These are phyloP conservation scores for Crithidia acanthocephali DNA, from an alignment of 208 protist species.

Conservation along the genomic window DNA sequence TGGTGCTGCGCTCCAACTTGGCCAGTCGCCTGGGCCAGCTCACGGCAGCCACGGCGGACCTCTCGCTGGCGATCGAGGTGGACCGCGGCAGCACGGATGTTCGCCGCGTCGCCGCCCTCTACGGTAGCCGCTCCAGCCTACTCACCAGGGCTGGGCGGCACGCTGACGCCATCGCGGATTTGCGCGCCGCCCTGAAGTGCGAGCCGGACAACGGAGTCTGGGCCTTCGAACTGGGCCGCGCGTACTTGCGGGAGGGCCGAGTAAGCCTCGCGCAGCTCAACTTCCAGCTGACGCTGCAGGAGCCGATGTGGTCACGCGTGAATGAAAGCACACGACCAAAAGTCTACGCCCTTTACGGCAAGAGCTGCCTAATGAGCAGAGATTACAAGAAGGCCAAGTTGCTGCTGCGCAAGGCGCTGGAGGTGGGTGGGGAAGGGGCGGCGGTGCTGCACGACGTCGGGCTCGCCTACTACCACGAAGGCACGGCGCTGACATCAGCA, in stretches of 20 bases:
- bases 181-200: constrained; percentile 62
- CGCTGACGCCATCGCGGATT: constrained; percentile 70
- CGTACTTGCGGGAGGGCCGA: constrained; percentile 46
- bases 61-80: constrained; percentile 78
- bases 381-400: constrained; percentile 48
- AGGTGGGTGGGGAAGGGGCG: constrained; percentile 63
- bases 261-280: constrained; percentile 49
- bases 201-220: constrained; percentile 87
- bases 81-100: constrained; percentile 55
- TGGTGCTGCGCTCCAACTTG: constrained; percentile 58
- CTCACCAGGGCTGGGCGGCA: constrained; percentile 52
- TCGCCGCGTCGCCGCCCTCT: constrained; percentile 56
- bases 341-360: constrained; percentile 52
- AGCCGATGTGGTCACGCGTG: constrained; percentile 48
- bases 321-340: constrained; percentile 38
- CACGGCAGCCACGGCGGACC: constrained; percentile 53
- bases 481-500: constrained; percentile 45
- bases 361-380: constrained; percentile 40
- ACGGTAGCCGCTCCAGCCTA: constrained; percentile 61
- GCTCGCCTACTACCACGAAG: constrained; percentile 70
- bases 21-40: constrained; percentile 36
- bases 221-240: constrained; percentile 77
- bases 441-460: constrained; percentile 78
- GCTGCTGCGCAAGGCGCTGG: constrained; percentile 56
- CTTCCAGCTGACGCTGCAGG: constrained; percentile 51